Base-by-base conservation (phyloP, 176 grass and related monocot genomes). In the Olyra latifolia region DNA sequence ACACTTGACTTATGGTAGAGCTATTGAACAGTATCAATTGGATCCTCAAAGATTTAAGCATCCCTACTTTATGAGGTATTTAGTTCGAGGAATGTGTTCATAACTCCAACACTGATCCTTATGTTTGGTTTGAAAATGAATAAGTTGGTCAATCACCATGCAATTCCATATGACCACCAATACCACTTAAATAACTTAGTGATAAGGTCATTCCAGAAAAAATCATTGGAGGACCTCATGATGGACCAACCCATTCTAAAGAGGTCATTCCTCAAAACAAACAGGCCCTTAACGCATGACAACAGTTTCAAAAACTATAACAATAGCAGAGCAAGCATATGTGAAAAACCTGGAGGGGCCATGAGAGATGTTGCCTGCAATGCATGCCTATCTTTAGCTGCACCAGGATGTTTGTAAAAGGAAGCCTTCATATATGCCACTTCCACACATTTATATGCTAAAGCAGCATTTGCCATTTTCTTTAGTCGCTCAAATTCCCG, bases 361-460 rank as follows among this genome's bases (percentile, higher is more conserved):
- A 95, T 89, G 44, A 91, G 85, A 38, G 89, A 83, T 74, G 86
- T 87, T 69, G 54, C 62, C 64, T 93, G 95, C 78, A 98, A 72
- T 53, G 89, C 95, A 83, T 98, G 88, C 16, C 80, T 79, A 50
- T 98, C 92, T 86, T 90, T 94, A 78, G 49, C 65, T 61, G 88
- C 92, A 85, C 81, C 69, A 62, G 90, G 74, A 93, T 86, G 67
- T 87, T 91, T 98, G 75, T 87, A 95, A 74, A 92, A 98, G 35
- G 95, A 88, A 74, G 90, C 86, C 73, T 93, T 98, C 82, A 98
- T 82, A 78, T 95, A 95, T 39, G 95, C 92, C 74, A 98, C 95
- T 82, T 95, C 95, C 29, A 98, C 78, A 87, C 95, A 98, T 83
- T 98, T 98, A 87, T 91, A 95, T 80, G 95, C 92, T 75, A 98